phyloP scores from a whole-genome alignment of 495 filamentous ascomycete genomes.

The Aspergillus egyptiacus region DNA sequence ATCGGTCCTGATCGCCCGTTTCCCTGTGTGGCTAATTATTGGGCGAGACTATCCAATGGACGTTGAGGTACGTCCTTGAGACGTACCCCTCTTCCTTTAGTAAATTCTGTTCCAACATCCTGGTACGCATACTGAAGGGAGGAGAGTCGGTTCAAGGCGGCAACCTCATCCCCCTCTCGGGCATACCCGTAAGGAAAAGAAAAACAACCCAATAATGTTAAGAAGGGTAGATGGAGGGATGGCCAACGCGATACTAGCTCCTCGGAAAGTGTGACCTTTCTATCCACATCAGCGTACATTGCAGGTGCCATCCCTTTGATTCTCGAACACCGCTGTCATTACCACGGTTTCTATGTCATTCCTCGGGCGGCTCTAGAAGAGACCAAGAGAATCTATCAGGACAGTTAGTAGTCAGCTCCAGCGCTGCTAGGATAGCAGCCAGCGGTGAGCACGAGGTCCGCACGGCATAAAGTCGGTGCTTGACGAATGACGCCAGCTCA shows the following conservation, averaged over 20 bases:
- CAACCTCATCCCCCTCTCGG: conserved; percentile 1
- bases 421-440: too few species aligned
- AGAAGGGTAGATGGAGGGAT: neutral
- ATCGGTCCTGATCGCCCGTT: neutral
- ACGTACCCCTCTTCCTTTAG: conserved; percentile 1
- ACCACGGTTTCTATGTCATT: neutral
- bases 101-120: conserved; percentile 9
- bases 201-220: neutral
- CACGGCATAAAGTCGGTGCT: conserved; percentile 2
- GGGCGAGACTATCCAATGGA: neutral
- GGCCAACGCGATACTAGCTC: too few species aligned
- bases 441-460: neutral
- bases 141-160: neutral
- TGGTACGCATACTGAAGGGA: neutral
- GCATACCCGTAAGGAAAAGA: neutral
- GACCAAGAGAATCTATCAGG: conserved; percentile 3
- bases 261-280: too few species aligned
- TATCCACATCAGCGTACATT: conserved; percentile 11
- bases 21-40: conserved; percentile 6
- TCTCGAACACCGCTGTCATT: neutral
- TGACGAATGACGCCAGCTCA: conserved; percentile 19
- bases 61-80: neutral
- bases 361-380: neutral
- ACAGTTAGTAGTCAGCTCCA: too few species aligned
- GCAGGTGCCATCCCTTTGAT: neutral